Evolutionary conservation across 192 early-diverging fungal species (phyloP).

Genomic region (Phlyctochytrium arcticum): DNA sequence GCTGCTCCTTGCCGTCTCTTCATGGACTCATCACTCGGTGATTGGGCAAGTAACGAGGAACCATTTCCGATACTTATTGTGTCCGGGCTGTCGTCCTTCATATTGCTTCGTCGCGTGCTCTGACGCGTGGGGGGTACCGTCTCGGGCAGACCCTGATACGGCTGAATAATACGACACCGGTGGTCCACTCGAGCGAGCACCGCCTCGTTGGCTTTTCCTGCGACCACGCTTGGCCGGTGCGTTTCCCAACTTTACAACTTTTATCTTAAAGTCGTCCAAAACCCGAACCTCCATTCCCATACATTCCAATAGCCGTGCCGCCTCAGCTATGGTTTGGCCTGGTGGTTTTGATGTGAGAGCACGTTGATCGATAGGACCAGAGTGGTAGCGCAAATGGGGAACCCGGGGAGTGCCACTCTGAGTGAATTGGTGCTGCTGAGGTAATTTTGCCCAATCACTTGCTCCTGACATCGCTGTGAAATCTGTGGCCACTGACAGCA

Average conservation of each 20-base stretch:
- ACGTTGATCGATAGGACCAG: conserved; percentile 45
- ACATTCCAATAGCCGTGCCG: conserved; percentile 18
- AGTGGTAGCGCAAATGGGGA: conserved; percentile 31
- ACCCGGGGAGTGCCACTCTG: neutral
- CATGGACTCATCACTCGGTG: neutral
- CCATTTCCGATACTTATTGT: no score
- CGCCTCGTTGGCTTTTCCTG: conserved; percentile 47
- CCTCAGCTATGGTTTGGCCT: conserved; percentile 22
- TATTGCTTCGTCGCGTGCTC: no score
- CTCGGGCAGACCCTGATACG: neutral
- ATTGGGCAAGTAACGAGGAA: no score
- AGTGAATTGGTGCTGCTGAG: neutral
- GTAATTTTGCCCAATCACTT: neutral
- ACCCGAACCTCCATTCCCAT: conserved; percentile 39
- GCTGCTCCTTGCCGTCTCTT: conserved; percentile 57
- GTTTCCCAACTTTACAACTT: conserved; percentile 38
- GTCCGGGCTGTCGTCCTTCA: no score
- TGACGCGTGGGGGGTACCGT: neutral
- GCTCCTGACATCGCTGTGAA: neutral
- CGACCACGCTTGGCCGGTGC: conserved; percentile 71
- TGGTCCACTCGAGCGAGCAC: conserved; percentile 85
- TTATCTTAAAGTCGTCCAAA: conserved; percentile 36
- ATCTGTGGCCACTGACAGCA: conserved; percentile 14
- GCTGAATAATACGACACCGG: conserved; percentile 21
- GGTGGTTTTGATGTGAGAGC: conserved; percentile 33